These are phyloP conservation scores for Coniochaeta ligniaria DNA, from an alignment of 2,329 filamentous ascomycete genomes.

Conservation along the genomic window DNA sequence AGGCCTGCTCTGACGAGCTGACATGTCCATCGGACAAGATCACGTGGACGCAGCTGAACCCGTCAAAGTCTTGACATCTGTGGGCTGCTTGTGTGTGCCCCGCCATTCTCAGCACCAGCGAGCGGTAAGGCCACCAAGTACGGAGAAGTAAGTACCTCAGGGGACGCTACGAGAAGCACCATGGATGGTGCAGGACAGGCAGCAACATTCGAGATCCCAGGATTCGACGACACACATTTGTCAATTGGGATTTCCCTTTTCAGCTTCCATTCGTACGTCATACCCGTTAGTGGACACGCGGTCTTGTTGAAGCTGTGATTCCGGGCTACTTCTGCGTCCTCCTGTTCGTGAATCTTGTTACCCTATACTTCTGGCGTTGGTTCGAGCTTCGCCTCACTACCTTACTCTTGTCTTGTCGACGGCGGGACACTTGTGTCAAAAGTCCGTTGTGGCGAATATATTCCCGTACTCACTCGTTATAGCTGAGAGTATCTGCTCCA, in stretches of 20 bases:
- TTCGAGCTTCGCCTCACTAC: not conserved
- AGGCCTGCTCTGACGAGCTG: too few species aligned
- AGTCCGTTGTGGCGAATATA: not conserved
- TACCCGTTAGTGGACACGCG: not conserved
- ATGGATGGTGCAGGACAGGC: not conserved
- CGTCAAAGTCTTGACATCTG: not conserved
- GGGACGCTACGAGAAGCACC: not conserved
- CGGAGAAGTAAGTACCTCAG: not conserved
- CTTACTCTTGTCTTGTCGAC: not conserved
- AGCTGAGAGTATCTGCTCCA: not conserved
- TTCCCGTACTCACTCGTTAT: not conserved
- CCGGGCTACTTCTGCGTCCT: not conserved
- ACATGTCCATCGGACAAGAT: not conserved
- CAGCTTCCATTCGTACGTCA: not conserved
- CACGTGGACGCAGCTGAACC: conserved; percentile 1
- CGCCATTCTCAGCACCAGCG: not conserved
- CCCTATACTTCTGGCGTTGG: not conserved
- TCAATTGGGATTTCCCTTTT: not conserved
- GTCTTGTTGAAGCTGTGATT: not conserved
- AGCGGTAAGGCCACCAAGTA: not conserved
- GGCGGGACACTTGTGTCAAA: not conserved
- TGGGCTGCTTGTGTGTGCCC: not conserved
- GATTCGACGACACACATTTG: not conserved
- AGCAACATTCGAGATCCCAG: conserved; percentile 4
- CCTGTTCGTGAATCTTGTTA: not conserved